Evolutionary conservation across 2,329 filamentous ascomycete genomes (phyloP).

Genomic region (Penicillium sp.): DNA sequence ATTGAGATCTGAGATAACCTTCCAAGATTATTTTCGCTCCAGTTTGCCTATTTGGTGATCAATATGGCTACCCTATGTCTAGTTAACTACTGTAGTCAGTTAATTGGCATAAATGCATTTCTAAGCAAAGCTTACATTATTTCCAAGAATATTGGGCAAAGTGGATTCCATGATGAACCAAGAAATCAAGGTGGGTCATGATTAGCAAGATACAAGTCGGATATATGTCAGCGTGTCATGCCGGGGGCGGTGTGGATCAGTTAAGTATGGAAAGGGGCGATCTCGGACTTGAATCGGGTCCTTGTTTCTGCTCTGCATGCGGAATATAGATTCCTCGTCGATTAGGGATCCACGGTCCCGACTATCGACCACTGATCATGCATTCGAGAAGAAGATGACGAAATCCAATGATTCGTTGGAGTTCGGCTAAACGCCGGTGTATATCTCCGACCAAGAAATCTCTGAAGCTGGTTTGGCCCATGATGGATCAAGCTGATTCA

Average conservation of each 20-base stretch:
- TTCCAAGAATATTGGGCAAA: neutral
- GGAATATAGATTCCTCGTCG: slow-evolving; percentile 11
- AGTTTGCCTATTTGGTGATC: too few species aligned
- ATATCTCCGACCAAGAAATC: slow-evolving; percentile 16
- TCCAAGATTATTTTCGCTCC: too few species aligned
- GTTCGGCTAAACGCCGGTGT: slow-evolving; percentile 11
- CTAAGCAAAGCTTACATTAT: neutral
- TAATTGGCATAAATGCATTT: neutral
- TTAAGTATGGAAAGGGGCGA: too few species aligned
- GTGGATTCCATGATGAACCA: neutral
- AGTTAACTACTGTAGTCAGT: too few species aligned
- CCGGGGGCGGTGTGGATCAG: slow-evolving; percentile 3
- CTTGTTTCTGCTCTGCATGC: neutral
- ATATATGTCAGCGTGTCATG: neutral
- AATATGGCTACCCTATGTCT: too few species aligned
- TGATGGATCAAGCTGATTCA: slow-evolving; percentile 22
- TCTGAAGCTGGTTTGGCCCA: slow-evolving; percentile 5
- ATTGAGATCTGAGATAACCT: neutral
- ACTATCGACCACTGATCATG: neutral
- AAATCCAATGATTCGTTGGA: slow-evolving; percentile 10
- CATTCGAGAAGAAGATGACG: neutral
- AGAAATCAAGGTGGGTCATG: neutral
- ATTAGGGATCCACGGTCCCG: neutral
- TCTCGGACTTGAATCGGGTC: slow-evolving; percentile 6
- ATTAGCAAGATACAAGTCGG: neutral